phyloP scores from a whole-genome alignment of 805 yeast species.

The Candida tibetensis region DNA sequence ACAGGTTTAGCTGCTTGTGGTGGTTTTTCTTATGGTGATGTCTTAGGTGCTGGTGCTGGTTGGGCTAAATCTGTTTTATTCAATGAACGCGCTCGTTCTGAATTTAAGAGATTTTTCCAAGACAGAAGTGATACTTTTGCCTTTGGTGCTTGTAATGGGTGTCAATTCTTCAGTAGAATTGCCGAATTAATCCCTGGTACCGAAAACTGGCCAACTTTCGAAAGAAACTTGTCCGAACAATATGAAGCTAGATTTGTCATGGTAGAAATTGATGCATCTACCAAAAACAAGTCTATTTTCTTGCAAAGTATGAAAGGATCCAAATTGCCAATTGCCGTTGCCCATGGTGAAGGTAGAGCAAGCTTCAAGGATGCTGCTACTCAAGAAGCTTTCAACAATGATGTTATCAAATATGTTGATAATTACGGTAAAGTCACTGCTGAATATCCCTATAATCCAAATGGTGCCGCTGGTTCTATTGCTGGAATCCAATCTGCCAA shows the following conservation, averaged over 20 bases:
- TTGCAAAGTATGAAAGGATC: conserved; percentile 92
- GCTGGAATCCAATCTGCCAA: conserved; percentile 87
- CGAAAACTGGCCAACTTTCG: conserved; percentile 94
- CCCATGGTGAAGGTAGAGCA: conserved; percentile 98
- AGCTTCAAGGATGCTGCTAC: conserved; percentile 51
- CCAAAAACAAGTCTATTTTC: conserved; percentile 61
- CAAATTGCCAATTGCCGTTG: conserved; percentile 91
- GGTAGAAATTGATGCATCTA: conserved; percentile 65
- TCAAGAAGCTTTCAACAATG: conserved; percentile 45
- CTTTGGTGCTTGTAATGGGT: conserved; percentile 97
- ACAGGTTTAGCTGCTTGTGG: conserved; percentile 98
- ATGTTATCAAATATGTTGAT: conserved; percentile 79
- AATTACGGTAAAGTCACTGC: conserved; percentile 84
- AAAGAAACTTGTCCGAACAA: conserved; percentile 87
- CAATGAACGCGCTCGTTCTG: conserved; percentile 71
- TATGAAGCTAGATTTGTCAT: conserved; percentile 93
- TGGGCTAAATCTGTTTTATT: conserved; percentile 97
- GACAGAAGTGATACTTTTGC: conserved; percentile 91
- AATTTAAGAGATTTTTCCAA: conserved; percentile 78
- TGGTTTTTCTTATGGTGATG: conserved; percentile 98
- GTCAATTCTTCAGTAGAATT: conserved; percentile 90
- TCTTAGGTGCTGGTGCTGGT: conserved; percentile 96
- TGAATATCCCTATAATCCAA: conserved; percentile 90
- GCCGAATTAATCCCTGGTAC: conserved; percentile 89
- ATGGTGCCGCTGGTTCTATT: conserved; percentile 91